Evolutionary conservation across 108 stramenopile species (phyloP), one percentile per base, ranked within the genome.

Genomic region (Nitzschia sp.): DNA sequence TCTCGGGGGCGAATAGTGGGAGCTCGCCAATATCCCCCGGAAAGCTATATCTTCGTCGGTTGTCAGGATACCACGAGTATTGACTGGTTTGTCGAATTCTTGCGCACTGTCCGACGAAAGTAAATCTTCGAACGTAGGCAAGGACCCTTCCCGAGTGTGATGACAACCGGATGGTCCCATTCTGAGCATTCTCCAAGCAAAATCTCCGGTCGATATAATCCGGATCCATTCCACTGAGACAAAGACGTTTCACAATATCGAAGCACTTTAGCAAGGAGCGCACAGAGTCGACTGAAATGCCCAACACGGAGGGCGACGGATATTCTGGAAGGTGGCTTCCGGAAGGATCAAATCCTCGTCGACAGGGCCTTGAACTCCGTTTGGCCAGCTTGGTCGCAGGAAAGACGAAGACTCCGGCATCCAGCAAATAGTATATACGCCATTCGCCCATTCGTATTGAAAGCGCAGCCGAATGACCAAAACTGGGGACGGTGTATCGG

Each of bases 231-330:
- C 64, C 76, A 6, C 28, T 35, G n/a, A 85, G 15, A 46, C 83
- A 85, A 28, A 77, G 55, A 55, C 53, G 29, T 48, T 79, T 81
- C 32, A 85, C 45, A 28, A 80, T 24, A 64, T 77, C 68, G 26
- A 84, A 80, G 28, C 76, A 80, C 11, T 72, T 54, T 0, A 33
- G 34, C 45, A 77, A 71, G 3, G 72, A 18, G 35, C 38, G 24
- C 4, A 26, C 19, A 1, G 5, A 26, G 0, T 62, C 61, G 13
- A 19, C 49, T 4, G 11, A 4, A 19, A 51, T 51, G 4, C 49
- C 49, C 17, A 4, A 13, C 38, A 6, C 9, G 38, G 13, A 19
- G 21, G 49, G 49, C 21, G 49, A 4, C 21, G 17, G 17, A 4
- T 9, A 5, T 5, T 4, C 4, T 19, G 8, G 8, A 4, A 19